Conservation (phyloP, 2,329 filamentous ascomycete genomes). For the Cryoendolithus antarcticus region DNA sequence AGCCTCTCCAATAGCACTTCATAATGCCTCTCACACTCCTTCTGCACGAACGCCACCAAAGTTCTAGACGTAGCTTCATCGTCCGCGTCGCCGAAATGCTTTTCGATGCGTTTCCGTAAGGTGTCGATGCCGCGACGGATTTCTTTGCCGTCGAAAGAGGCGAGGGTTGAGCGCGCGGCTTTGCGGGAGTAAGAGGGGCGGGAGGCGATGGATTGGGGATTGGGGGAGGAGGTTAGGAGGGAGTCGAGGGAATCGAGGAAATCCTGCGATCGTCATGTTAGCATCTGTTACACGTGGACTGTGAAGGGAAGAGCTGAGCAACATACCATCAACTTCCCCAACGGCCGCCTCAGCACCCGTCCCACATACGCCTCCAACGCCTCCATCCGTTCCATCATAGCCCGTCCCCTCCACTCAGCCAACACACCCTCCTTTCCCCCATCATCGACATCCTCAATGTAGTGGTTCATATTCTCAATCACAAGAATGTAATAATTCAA, state of each 20-base stretch:
- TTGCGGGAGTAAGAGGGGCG: constrained; percentile 73
- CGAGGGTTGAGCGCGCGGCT: constrained; percentile 75
- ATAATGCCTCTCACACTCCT: constrained; percentile 48
- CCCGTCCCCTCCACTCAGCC: constrained; percentile 70
- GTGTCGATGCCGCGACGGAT: constrained; percentile 81
- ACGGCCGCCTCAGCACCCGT: constrained; percentile 74
- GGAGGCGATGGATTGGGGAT: constrained; percentile 51
- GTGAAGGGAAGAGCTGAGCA: too few relatives aligned
- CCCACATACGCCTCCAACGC: constrained; percentile 81
- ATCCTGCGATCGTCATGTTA: constrained; percentile 37
- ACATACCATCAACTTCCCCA: constrained; percentile 66
- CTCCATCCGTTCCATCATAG: constrained; percentile 65
- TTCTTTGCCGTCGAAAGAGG: constrained; percentile 66
- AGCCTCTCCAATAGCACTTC: constrained; percentile 40
- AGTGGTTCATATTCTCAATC: constrained; percentile 99
- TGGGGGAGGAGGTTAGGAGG: constrained; percentile 39
- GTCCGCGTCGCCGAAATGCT: constrained; percentile 88
- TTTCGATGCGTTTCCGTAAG: constrained; percentile 83
- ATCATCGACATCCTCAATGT: constrained; percentile 78
- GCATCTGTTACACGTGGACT: too few relatives aligned
- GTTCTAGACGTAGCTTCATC: constrained; percentile 49
- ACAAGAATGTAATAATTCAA: constrained; percentile 94
- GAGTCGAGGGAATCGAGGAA: constrained; percentile 83
- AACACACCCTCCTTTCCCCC: constrained; percentile 55
- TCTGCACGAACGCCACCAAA: constrained; percentile 47